phyloP scores from a whole-genome alignment of 1,284 basidiomycete species.

The Apiotrichum laibachii region DNA sequence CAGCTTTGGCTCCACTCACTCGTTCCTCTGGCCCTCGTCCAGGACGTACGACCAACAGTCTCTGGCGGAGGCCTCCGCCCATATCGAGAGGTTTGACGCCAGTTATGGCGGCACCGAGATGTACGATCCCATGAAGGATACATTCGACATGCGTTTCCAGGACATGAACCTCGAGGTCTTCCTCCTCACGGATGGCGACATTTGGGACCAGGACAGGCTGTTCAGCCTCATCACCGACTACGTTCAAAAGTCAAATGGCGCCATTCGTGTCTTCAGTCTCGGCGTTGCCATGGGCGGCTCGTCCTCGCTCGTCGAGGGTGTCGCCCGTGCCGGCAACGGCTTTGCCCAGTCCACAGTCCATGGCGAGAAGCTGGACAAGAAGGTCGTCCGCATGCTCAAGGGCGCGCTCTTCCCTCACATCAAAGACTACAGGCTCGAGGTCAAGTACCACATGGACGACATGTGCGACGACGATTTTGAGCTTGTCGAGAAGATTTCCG shows the following conservation, averaged over 20 bases:
- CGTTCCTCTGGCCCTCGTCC: slow-evolving; percentile 16
- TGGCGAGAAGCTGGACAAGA: slow-evolving; percentile 21
- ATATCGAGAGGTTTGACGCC: slow-evolving; percentile 23
- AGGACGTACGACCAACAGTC: slow-evolving; percentile 13
- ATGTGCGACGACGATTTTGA: slow-evolving; percentile 22
- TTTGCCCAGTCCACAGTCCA: slow-evolving; percentile 13
- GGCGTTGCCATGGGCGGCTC: slow-evolving; percentile 27
- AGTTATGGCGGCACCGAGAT: slow-evolving; percentile 33
- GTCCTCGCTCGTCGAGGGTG: slow-evolving; percentile 16
- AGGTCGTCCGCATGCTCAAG: slow-evolving; percentile 23
- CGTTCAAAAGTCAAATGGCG: slow-evolving; percentile 7
- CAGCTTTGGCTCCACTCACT: slow-evolving; percentile 21
- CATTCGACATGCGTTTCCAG: slow-evolving; percentile 20
- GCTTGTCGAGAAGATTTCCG: slow-evolving; percentile 15
- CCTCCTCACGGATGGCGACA: slow-evolving; percentile 36
- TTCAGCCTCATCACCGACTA: slow-evolving; percentile 14
- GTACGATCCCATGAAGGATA: slow-evolving; percentile 19
- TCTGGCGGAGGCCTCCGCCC: slow-evolving; percentile 21
- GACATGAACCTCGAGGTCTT: slow-evolving; percentile 29
- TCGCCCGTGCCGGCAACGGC: slow-evolving; percentile 17
- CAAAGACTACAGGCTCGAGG: slow-evolving; percentile 14
- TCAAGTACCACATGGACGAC: slow-evolving; percentile 9
- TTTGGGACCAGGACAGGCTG: slow-evolving; percentile 24
- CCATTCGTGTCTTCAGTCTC: slow-evolving; percentile 29
- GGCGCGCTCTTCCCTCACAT: slow-evolving; percentile 16